Evolutionary conservation across 2,329 filamentous ascomycete genomes (phyloP), one percentile per base, ranked within the genome.

Genomic region (Diaporthe sp.): DNA sequence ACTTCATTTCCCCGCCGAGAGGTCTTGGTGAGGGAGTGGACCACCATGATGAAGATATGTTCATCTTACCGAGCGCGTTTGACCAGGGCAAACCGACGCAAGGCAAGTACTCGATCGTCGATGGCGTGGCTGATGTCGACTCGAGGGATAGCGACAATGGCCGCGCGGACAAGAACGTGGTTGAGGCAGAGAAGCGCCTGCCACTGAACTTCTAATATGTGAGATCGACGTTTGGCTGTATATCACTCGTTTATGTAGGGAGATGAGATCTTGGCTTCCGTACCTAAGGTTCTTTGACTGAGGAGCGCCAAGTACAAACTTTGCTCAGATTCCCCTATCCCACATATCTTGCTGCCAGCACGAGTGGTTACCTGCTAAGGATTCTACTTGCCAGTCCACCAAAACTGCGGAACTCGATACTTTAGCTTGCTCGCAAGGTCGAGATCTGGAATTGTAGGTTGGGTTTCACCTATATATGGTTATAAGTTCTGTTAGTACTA

Each of bases 381-480:
- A 4, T 44, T 55, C 7, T 58, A 34, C 22, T 57, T 71, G 6
- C 10, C 39, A 37, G 37, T 37, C 13, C 7, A 20, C 9, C 37
- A 47, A 22, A 58, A 58, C 67, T 71, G 51, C 39, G 22, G 1
- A 44, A 13, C 9, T 10, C 6, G 42, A 60, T 60, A 42, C 17
- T n/a, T 44, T 71, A 57, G 34, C 44, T 44, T 70, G 34, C 42
- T 39, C 31, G 8, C 25, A 55, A 1, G 31, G 25, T 22, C 17
- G n/a, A 57, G 22, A 28, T 25, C 13, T 42, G 22, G 47, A n/a
- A 42, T 42, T 31, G 47, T 76, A 37, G 12, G 5, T 4, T 28
- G 10, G 42, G 3, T 34, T 79, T 78, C 76, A 90, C 90, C 86
- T 91, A 88, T 71, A 87, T 90, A n/a, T 8, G 20, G 22, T 7